These are phyloP conservation scores for Mortierella sp. DNA, from an alignment of 371 early-diverging fungal species.

Conservation along the genomic window DNA sequence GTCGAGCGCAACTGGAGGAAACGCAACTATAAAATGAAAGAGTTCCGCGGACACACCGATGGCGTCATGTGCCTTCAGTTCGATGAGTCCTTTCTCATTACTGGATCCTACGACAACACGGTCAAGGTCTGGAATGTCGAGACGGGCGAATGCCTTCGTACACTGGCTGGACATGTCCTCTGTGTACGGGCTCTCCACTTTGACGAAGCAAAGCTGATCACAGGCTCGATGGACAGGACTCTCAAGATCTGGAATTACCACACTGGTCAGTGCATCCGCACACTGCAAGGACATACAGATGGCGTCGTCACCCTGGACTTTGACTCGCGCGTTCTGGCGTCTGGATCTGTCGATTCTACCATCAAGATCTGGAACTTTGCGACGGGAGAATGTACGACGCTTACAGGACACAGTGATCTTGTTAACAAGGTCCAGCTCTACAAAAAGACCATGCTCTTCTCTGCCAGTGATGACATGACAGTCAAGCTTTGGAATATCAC, in stretches of 20 bases:
- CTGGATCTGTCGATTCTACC: constrained; percentile 87
- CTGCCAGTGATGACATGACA: constrained; percentile 84
- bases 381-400: constrained; percentile 78
- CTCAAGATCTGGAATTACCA: constrained; percentile 98
- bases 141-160: constrained; percentile 74
- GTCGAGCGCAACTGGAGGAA: constrained; percentile 90
- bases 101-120: constrained; percentile 88
- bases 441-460: constrained; percentile 73
- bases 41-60: constrained; percentile 81
- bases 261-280: constrained; percentile 87
- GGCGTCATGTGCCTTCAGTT: constrained; percentile 90
- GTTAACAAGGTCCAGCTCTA: constrained; percentile 89
- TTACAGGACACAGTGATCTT: constrained; percentile 87
- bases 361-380: constrained; percentile 93
- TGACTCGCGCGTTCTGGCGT: constrained; percentile 79
- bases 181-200: constrained; percentile 90
- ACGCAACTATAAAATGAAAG: constrained; percentile 68
- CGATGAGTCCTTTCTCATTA: constrained; percentile 83
- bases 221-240: constrained; percentile 92
- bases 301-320: constrained; percentile 91
- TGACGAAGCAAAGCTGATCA: constrained; percentile 84
- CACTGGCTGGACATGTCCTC: constrained; percentile 86
- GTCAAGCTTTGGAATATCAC: constrained; percentile 87
- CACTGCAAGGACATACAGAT: constrained; percentile 83
- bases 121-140: constrained; percentile 86